Evolutionary conservation across 305 asterid genomes (phyloP).

Genomic region (Lippia alba): DNA sequence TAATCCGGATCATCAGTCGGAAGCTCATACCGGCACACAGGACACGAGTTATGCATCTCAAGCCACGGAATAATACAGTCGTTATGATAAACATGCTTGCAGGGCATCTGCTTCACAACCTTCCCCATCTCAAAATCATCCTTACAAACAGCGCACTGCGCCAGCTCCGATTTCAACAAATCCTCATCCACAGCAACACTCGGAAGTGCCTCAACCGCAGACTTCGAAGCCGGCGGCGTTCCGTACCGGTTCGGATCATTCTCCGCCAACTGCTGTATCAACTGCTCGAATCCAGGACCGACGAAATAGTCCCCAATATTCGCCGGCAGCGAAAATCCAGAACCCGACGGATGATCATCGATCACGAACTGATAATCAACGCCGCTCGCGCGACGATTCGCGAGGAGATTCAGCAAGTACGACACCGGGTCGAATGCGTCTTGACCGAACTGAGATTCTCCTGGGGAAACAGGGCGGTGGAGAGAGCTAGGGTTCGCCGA

Average conservation of each 20-base stretch:
- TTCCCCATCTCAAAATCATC: slow-evolving; percentile 58
- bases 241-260: slow-evolving; percentile 67
- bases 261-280: slow-evolving; percentile 65
- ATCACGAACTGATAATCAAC: slow-evolving; percentile 54
- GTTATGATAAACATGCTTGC: slow-evolving; percentile 61
- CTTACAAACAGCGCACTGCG: slow-evolving; percentile 69
- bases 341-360: slow-evolving; percentile 33
- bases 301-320: slow-evolving; percentile 60
- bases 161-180: slow-evolving; percentile 49
- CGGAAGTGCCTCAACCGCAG: slow-evolving; percentile 51
- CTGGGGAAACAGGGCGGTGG: slow-evolving; percentile 21
- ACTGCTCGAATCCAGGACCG: slow-evolving; percentile 61
- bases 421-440: slow-evolving; percentile 49
- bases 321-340: slow-evolving; percentile 40
- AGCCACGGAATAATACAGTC: slow-evolving; percentile 69
- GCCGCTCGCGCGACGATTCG: slow-evolving; percentile 57
- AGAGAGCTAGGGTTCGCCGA: slow-evolving; percentile 26
- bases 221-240: slow-evolving; percentile 62
- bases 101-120: slow-evolving; percentile 64
- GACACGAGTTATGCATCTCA: slow-evolving; percentile 67
- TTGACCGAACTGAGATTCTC: slow-evolving; percentile 35
- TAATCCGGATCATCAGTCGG: slow-evolving; percentile 66
- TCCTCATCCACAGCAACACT: slow-evolving; percentile 42
- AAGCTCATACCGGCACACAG: slow-evolving; percentile 65
- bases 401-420: slow-evolving; percentile 46